Evolutionary conservation across 495 filamentous ascomycete species (phyloP), one percentile per base, ranked within the genome.

Genomic region (Trichoderma virens): DNA sequence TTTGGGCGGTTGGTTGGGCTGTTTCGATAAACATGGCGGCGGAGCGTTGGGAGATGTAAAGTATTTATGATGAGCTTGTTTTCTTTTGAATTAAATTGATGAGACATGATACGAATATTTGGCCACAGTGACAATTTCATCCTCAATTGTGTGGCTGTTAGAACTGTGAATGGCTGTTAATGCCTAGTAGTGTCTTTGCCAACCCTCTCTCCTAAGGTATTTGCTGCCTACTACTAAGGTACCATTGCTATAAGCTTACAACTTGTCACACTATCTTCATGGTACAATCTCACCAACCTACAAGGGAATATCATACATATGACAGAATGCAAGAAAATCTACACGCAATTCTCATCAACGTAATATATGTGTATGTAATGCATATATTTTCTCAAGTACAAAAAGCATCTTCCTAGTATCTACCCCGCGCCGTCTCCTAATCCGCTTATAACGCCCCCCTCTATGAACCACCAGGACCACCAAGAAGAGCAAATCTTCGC

Each of bases 401-500:
- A 56, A 56, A 27, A 27, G 23, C 43, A 47, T 56, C 51, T 30
- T 56, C 7, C 51, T 20, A 30, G 11, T 0, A 8, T 56, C 51
- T 16, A 56, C 51, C 25, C 27, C 51, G 51, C 51, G n/a, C 45
- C 45, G 5, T 30, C 25, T 56, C 51, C 23, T 56, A 4, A 56
- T 11, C 51, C 25, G 3, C 51, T 30, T 30, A 6, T 16, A 56
- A 13, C 5, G 9, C 23, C 27, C 13, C 27, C 38, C 28, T 66
- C 64, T 80, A 84, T 65, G 82, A 83, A 63, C 82, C 81, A 38
- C 94, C 94, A 31, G 94, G 94, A 11, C 94, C 94, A 74, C 94
- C 94, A 65, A 98, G 82, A 65, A 98, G 79, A 41, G 93, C 93
- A 76, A 97, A 98, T 74, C 94, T 86, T 75, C 94, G 86, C 59